Evolutionary conservation across 495 filamentous ascomycete genomes (phyloP), one percentile per base, ranked within the genome.

Genomic region (Xylona heveae): DNA sequence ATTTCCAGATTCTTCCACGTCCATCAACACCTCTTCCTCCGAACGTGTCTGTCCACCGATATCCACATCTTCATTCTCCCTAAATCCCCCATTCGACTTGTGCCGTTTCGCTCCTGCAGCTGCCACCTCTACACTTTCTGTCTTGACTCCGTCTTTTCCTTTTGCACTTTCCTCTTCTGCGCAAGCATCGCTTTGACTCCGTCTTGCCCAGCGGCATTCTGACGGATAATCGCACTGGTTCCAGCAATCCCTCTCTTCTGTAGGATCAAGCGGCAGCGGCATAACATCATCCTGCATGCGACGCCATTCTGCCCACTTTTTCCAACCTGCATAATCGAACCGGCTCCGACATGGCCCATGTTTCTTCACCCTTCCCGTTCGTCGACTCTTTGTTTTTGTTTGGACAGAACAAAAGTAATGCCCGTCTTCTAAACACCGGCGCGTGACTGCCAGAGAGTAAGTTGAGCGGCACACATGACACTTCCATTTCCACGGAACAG

Each of bases 261-360:
- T 17, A n/a, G n/a, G n/a, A n/a, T n/a, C n/a, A n/a, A n/a, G n/a
- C n/a, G n/a, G n/a, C n/a, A n/a, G n/a, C n/a, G n/a, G n/a, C n/a
- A n/a, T n/a, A n/a, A n/a, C n/a, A n/a, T n/a, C 28, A 1, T 9
- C 10, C 14, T 15, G 10, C 14, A 10, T 16, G 19, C 35, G 17
- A 15, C 35, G 35, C 35, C 35, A 38, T 6, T 21, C 29, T 24
- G 18, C 26, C 17, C 30, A 25, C 12, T 38, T 8, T 13, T 12
- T 17, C 35, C 35, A 38, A 3, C 35, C 35, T 12, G 30, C 3
- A 25, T 38, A 38, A 34, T 38, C 35, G 18, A 38, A 38, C n/a
- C 20, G 18, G 13, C 15, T 38, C 12, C 19, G 15, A 24, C 35
- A 38, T 14, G 26, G 12, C 33, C 17, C 19, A 12, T 25, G 6